phyloP scores from a whole-genome alignment of 2,329 filamentous ascomycete species.

The Boeremia lycopersici region DNA sequence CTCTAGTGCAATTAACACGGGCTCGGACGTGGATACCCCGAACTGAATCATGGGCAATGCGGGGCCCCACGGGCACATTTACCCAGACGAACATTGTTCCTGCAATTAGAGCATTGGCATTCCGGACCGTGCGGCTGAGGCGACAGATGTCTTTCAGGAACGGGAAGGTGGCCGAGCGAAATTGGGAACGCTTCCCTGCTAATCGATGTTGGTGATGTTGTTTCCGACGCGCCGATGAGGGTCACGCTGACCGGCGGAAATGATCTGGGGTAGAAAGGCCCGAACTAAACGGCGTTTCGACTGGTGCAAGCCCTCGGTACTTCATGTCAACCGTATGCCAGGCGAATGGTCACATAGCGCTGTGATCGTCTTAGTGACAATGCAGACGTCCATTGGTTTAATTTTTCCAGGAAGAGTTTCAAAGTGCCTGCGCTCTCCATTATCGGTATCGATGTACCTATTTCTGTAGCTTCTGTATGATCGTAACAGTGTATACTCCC shows the following conservation, averaged over 20 bases:
- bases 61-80: constrained; percentile 17
- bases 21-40: constrained; percentile 27
- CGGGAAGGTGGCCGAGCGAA: constrained; percentile 16
- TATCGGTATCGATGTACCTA: too few relatives aligned
- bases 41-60: constrained; percentile 19
- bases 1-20: background rate
- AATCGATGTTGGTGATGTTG: background rate
- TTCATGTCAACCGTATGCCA: background rate
- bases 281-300: constrained; percentile 1
- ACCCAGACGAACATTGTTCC: constrained; percentile 27
- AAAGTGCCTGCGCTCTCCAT: too few relatives aligned
- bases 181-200: constrained; percentile 4
- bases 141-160: constrained; percentile 15
- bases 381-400: too few relatives aligned
- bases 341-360: background rate
- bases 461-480: too few relatives aligned
- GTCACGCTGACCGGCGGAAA: background rate
- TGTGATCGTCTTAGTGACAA: too few relatives aligned
- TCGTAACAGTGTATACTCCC: too few relatives aligned
- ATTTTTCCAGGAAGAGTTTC: too few relatives aligned
- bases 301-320: background rate
- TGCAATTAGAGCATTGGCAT: constrained; percentile 27
- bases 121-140: constrained; percentile 7
- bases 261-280: constrained; percentile 9
- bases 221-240: background rate